phyloP scores from a whole-genome alignment of 805 yeast species.

The Saccharomycopsis oosterbeekiorum region DNA sequence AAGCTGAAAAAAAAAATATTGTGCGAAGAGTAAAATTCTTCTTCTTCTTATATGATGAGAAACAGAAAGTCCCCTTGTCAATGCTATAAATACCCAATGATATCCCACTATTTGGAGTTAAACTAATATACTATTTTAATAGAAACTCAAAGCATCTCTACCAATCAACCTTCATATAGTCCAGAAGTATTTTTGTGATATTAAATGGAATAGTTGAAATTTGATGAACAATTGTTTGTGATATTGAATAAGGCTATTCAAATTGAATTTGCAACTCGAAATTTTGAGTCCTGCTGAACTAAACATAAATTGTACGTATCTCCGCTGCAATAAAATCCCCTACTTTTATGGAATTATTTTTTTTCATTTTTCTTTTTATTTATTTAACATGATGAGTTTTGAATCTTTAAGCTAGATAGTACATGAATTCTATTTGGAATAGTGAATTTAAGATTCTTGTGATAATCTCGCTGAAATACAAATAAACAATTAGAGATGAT shows the following conservation, averaged over 20 bases:
- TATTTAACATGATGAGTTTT: conserved; percentile 19
- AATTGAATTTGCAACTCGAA: not conserved
- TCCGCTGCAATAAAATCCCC: too few species aligned
- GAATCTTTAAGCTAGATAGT: conserved; percentile 34
- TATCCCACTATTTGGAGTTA: too few species aligned
- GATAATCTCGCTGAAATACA: conserved; percentile 20
- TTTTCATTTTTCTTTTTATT: conserved; percentile 1
- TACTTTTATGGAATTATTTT: not conserved
- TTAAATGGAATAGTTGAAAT: too few species aligned
- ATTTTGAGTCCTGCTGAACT: not conserved
- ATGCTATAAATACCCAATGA: too few species aligned
- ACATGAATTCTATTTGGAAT: conserved; percentile 29
- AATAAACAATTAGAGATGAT: not conserved
- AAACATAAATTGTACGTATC: not conserved
- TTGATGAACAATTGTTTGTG: not conserved
- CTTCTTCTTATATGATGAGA: too few species aligned
- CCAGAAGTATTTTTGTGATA: too few species aligned
- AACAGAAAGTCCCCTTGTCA: too few species aligned
- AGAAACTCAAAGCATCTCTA: too few species aligned
- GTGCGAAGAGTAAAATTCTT: too few species aligned
- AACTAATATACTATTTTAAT: too few species aligned
- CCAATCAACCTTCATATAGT: too few species aligned
- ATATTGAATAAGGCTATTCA: not conserved
- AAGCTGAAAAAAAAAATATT: too few species aligned
- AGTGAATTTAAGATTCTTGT: conserved; percentile 23